A percentile compares a stretch with the other conserved stretches of the same genome.
These are phyloP conservation scores for Coffea humblotiana DNA, from an alignment of 305 asterid genomes.

Conservation along the genomic window DNA sequence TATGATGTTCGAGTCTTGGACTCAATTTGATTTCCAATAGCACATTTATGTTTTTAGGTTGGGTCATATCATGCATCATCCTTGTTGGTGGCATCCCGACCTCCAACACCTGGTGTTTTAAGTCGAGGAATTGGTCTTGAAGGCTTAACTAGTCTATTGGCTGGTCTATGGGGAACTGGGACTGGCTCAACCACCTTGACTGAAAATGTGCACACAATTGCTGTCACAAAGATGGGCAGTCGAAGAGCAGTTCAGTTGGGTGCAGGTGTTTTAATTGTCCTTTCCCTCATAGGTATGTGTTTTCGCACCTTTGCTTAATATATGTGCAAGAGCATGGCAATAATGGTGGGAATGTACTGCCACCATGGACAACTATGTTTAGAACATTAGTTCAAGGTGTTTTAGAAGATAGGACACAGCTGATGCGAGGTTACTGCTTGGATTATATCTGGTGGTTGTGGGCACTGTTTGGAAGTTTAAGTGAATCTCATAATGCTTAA, in stretches of 20 bases:
- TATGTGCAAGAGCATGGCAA: background rate
- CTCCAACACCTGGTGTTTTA: slow-evolving; percentile 89
- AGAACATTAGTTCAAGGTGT: background rate
- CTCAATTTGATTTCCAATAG: slow-evolving; percentile 9
- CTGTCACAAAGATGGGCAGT: slow-evolving; percentile 99
- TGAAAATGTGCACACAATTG: slow-evolving; percentile 97
- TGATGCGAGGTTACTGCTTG: background rate
- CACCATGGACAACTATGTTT: background rate
- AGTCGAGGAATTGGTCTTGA: slow-evolving; percentile 99
- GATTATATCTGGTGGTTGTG: background rate
- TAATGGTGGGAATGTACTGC: background rate
- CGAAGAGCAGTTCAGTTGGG: slow-evolving; percentile 94
- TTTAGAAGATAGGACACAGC: background rate
- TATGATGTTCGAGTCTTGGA: background rate
- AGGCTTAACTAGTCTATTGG: slow-evolving; percentile 88
- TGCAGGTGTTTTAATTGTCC: slow-evolving; percentile 64
- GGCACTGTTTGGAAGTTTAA: background rate
- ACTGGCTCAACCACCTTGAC: slow-evolving; percentile 93
- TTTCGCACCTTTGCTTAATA: background rate
- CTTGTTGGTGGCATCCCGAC: slow-evolving; percentile 91
- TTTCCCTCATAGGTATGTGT: slow-evolving; percentile 77
- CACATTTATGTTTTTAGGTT: slow-evolving; percentile 46
- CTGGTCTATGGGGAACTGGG: slow-evolving; percentile 99
- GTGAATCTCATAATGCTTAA: background rate
- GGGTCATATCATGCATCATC: slow-evolving; percentile 98